A percentile compares a stretch with the other conserved stretches of the same genome.
phyloP scores from a whole-genome alignment of 305 asterid species.

The Solanum hybrid region DNA sequence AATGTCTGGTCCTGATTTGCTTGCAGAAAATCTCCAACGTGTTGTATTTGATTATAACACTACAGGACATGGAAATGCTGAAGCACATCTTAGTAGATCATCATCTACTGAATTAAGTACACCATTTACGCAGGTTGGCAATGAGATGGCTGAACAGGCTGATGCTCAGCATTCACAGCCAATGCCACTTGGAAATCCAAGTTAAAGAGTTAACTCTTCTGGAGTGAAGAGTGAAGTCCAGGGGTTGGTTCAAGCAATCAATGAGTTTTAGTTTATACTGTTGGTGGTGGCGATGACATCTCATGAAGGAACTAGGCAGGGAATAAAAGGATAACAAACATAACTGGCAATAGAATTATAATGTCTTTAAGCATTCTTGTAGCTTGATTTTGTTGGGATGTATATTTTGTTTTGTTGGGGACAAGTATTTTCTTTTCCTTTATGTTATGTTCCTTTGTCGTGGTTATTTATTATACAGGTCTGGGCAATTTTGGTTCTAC shows the following conservation, averaged over 20 bases:
- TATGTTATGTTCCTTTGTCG: not conserved
- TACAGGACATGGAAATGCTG: not conserved
- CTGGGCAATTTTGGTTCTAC: not conserved
- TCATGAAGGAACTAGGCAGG: not conserved
- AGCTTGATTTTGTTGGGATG: constrained; percentile 1
- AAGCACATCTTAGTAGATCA: constrained; percentile 9
- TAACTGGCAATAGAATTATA: not conserved
- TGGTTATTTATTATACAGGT: not conserved
- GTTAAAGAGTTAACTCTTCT: not conserved
- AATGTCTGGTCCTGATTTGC: not conserved
- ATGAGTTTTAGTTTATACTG: not conserved
- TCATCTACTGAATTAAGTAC: constrained; percentile 4
- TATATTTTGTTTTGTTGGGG: not conserved
- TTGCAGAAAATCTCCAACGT: not conserved
- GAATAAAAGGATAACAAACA: not conserved
- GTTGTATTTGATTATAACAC: not conserved
- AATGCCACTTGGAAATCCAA: not conserved
- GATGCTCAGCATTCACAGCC: not conserved
- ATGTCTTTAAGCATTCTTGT: not conserved
- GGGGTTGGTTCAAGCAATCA: not conserved
- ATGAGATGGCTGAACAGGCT: not conserved
- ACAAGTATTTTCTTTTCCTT: not conserved
- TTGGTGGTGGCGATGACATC: not conserved
- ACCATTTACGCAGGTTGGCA: not conserved
- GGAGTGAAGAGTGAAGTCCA: not conserved